phyloP scores from a whole-genome alignment of 306 rosid genomes.

The Lathyrus tuberosus region DNA sequence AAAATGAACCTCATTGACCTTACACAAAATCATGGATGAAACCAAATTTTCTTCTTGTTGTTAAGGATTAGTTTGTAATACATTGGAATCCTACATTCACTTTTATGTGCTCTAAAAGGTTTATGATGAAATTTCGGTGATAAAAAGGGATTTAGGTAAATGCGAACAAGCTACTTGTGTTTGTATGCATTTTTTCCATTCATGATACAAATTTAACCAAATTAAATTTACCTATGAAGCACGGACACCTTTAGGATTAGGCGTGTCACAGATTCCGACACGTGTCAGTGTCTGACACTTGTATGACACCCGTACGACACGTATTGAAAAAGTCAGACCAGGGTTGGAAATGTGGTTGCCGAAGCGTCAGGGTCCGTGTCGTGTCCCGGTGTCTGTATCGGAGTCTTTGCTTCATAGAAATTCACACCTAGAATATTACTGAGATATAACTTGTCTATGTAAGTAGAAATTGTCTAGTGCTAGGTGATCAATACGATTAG shows the following conservation, averaged over 20 bases:
- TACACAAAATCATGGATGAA: conserved; percentile 20
- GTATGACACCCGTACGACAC: no score
- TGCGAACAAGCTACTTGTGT: background rate
- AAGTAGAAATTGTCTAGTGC: conserved; percentile 7
- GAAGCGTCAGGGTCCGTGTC: no score
- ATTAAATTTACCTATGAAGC: background rate
- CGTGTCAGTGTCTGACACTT: no score
- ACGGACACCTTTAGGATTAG: no score
- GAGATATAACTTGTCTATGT: conserved; percentile 25
- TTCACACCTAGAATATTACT: background rate
- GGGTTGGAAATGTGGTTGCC: no score
- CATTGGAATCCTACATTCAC: background rate
- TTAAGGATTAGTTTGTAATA: conserved; percentile 15
- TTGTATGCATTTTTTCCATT: background rate
- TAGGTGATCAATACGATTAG: conserved; percentile 24
- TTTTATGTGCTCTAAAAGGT: conserved; percentile 3
- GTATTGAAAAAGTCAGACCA: no score
- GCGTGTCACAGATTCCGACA: no score
- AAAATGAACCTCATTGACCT: conserved; percentile 6
- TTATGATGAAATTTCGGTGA: background rate
- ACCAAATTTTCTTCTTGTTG: conserved; percentile 15
- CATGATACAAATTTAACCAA: background rate
- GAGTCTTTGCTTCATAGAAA: no score
- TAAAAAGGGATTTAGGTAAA: background rate
- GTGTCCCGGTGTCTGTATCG: no score